phyloP scores from a whole-genome alignment of 768 basidiomycete species.

The Dictyophora rubrovolvata region DNA sequence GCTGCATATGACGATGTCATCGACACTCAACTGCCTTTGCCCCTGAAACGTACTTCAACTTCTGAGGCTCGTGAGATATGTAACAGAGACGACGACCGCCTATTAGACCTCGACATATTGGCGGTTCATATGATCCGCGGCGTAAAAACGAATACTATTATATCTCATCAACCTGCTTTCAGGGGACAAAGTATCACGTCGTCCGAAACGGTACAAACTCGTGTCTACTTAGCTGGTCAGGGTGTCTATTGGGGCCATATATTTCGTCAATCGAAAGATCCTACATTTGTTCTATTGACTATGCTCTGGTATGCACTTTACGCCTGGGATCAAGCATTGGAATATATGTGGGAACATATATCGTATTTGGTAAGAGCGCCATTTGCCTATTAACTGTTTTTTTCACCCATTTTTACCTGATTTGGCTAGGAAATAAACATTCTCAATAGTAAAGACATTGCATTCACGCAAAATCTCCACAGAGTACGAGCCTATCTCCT shows the following conservation, averaged over 20 bases:
- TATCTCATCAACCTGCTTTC: conserved; percentile 21
- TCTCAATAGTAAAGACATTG: conserved; percentile 29
- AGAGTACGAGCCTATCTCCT: conserved; percentile 44
- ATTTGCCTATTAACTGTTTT: not conserved
- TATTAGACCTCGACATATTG: conserved; percentile 33
- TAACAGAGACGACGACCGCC: not conserved
- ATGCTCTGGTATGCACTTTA: conserved; percentile 51
- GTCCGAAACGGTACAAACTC: conserved; percentile 4
- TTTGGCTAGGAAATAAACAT: conserved; percentile 34
- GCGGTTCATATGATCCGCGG: conserved; percentile 41
- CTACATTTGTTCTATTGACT: conserved; percentile 44
- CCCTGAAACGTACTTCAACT: not conserved
- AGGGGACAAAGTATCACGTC: not conserved
- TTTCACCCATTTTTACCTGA: conserved; percentile 4
- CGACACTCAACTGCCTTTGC: conserved; percentile 39
- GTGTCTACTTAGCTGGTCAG: conserved; percentile 14
- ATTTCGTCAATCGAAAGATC: conserved; percentile 28
- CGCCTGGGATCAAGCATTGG: conserved; percentile 52
- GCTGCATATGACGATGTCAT: conserved; percentile 25
- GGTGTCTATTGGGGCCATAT: conserved; percentile 30
- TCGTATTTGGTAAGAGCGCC: conserved; percentile 33
- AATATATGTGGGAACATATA: conserved; percentile 41
- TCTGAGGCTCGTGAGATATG: not conserved
- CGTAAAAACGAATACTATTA: conserved; percentile 15
- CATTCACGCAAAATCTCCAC: conserved; percentile 44